Percentiles rank a stretch among this genome's conserved stretches.
phyloP scores from a whole-genome alignment of 495 filamentous ascomycete genomes.

The Daldinia concentrica region DNA sequence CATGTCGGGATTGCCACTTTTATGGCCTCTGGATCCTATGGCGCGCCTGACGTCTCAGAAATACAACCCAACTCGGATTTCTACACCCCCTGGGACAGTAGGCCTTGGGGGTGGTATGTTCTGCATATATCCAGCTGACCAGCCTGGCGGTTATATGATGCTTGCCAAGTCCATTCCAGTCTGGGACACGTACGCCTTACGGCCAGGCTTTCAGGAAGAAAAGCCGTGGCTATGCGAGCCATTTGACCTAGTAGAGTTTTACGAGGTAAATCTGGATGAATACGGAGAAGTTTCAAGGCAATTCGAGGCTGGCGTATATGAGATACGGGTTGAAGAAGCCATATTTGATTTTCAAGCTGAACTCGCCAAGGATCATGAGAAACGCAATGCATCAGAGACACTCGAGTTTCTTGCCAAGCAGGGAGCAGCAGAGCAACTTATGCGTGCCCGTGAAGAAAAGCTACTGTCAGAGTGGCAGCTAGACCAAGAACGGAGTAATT shows the following conservation, averaged over 20 bases:
- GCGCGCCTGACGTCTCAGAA: conserved; percentile 65
- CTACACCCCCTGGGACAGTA: conserved; percentile 65
- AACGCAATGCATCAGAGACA: background rate
- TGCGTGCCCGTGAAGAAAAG: conserved; percentile 50
- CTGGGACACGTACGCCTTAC: conserved; percentile 63
- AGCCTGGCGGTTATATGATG: conserved; percentile 67
- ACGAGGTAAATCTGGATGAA: conserved; percentile 61
- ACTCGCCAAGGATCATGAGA: conserved; percentile 17
- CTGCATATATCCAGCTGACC: conserved; percentile 66
- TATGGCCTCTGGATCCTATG: conserved; percentile 65
- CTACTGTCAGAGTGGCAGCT: conserved; percentile 52
- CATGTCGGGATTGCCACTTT: conserved; percentile 62
- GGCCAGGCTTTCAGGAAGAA: conserved; percentile 54
- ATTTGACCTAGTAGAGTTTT: conserved; percentile 66
- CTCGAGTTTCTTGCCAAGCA: conserved; percentile 26
- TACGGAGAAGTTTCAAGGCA: conserved; percentile 52
- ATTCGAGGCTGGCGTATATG: conserved; percentile 54
- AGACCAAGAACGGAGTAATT: conserved; percentile 57
- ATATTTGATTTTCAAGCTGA: conserved; percentile 23
- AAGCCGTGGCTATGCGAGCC: conserved; percentile 66
- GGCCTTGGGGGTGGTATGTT: conserved; percentile 65
- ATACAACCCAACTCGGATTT: conserved; percentile 66
- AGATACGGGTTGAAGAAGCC: conserved; percentile 20
- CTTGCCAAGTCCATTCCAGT: conserved; percentile 64
- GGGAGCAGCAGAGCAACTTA: conserved; percentile 45